Base-by-base conservation (phyloP, 1,284 basidiomycete genomes). In the Vanrija humicola region DNA sequence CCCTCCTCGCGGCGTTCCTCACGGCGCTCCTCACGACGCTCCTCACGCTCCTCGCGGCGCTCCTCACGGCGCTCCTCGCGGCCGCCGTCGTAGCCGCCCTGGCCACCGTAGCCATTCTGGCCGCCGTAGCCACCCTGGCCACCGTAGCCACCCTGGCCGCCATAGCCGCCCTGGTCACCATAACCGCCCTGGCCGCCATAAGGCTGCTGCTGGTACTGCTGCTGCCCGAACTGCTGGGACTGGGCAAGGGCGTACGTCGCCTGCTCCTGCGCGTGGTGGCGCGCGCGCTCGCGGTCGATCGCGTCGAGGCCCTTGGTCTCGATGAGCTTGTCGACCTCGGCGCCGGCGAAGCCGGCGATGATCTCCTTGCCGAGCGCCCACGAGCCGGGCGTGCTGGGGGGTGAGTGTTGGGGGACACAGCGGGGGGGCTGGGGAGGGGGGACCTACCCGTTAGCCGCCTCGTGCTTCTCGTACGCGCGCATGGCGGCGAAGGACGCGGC, bases 241-340 rank as follows among this genome's bases (percentile, higher is more conserved):
- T 62, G 56, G 23, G 56, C 52, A 28, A 65, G 56, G n/a, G 64
- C 64, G 12, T 55, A 45, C 46, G 58, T 54, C n/a, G 59, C 62
- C 40, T 50, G 43, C 55, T 65, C 56, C 34, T 48, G 43, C 4
- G 64, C 64, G n/a, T 65, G 53, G 52, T 60, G 62, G 49, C 62
- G 64, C 25, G 64, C 64, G 12, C 54, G 48, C 47, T 49, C 38
- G 52, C 52, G 50, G 57, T 66, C 64, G 48, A 64, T 28, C 16
- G 38, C 53, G 51, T 66, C 51, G 38, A 59, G 50, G 40, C 65
- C 64, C 57, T 64, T 64, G 40, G 64, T 67, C 63, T 64, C 65
- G 38, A 68, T 56, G 29, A 69, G 62, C 58, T 68, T 68, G 63
- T 68, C 66, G 53, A 63, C 66, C 57, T 71, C 68, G 21, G 61